Conservation (phyloP, 257 asterid genomes). For the Solanum pimpinellifolium region DNA sequence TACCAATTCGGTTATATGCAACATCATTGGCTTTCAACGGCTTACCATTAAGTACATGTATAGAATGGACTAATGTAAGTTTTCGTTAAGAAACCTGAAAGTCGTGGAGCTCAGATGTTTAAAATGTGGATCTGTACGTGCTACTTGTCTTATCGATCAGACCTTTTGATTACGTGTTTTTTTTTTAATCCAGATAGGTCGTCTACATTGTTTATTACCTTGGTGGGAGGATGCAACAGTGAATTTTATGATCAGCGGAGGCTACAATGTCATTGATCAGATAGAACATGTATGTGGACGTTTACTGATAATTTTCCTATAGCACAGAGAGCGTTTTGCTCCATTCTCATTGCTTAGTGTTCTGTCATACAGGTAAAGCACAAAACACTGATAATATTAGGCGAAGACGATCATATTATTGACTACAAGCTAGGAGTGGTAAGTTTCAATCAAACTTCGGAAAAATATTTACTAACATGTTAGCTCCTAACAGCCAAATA, state of each 20-base stretch:
- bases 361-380: conserved; percentile 56
- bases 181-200: conserved; percentile 46
- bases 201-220: conserved; percentile 74
- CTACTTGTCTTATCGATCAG: neutral
- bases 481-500: neutral
- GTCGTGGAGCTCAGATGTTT: neutral
- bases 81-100: neutral
- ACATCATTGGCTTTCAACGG: conserved; percentile 46
- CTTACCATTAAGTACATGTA: conserved; percentile 39
- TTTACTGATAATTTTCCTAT: neutral
- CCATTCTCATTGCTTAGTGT: neutral
- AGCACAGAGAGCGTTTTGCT: neutral
- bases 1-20: conserved; percentile 60
- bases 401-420: conserved; percentile 76
- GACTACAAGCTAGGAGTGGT: conserved; percentile 79
- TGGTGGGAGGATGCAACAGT: conserved; percentile 96
- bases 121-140: neutral
- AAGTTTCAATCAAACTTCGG: conserved; percentile 5
- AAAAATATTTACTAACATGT: neutral
- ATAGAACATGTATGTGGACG: conserved; percentile 34
- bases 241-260: conserved; percentile 84
- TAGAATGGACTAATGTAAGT: conserved; percentile 81
- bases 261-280: conserved; percentile 55
- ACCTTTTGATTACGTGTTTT: too few relatives aligned
- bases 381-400: conserved; percentile 74